Evolutionary conservation across 1,284 basidiomycete species (phyloP), one percentile per base, ranked within the genome.

Genomic region (Meripilus lineatus): DNA sequence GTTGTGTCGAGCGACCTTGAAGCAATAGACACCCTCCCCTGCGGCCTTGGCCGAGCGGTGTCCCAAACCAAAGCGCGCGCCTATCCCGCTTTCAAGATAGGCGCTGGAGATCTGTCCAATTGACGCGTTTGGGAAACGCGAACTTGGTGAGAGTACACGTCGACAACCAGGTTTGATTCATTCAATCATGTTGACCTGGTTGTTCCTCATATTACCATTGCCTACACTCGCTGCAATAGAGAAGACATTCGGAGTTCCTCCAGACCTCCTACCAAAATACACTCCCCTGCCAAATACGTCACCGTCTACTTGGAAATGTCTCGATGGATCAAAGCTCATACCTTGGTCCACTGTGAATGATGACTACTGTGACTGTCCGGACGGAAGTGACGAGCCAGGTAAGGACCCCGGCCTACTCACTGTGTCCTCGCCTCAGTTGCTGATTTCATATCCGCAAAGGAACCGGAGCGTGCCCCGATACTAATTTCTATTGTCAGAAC

Each of bases 341-440:
- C 67, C 82, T 2, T 90, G 83, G 79, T 67, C 69, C 21, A 79
- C 86, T 14, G 81, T 97, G 41, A 97, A 97, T 61, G 92, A 97
- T 61, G 93, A 97, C 64, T 94, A 87, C 59, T 97, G 93, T 61
- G 93, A 97, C 67, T 97, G 93, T 61, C 71, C 72, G 26, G 94
- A 97, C 58, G 93, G 93, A 10, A 92, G 87, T 45, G 93, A 97
- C 56, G 93, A 97, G 63, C 93, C 93, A 61, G 89, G 89, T 87
- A 41, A 28, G 63, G n/a, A n/a, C n/a, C n/a, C n/a, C n/a, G n/a
- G n/a, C n/a, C n/a, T n/a, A 45, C 10, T 5, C 38, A 18, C 21
- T 32, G 18, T n/a, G n/a, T n/a, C n/a, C n/a, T n/a, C n/a, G n/a
- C n/a, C n/a, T n/a, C n/a, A n/a, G n/a, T n/a, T n/a, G n/a, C n/a